Percentiles rank a stretch among this genome's conserved stretches.
Conservation (phyloP, 2,329 filamentous ascomycete species). For the Aspergillus sp. region DNA sequence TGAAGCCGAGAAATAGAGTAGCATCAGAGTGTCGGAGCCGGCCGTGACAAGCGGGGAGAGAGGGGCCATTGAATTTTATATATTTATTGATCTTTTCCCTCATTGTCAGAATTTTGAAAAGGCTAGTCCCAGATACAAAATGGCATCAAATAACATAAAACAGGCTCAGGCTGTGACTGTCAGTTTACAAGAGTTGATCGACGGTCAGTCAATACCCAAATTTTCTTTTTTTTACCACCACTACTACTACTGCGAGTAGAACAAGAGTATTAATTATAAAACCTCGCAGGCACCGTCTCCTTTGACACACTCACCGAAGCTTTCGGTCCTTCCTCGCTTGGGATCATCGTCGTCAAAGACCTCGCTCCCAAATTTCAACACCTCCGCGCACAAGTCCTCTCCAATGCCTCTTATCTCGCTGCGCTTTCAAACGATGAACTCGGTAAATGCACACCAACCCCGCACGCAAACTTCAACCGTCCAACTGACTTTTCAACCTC, state of each 20-base stretch:
- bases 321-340: constrained; percentile 86
- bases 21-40: constrained; percentile 6
- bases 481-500: neutral
- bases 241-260: neutral
- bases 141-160: constrained; percentile 22
- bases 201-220: constrained; percentile 37
- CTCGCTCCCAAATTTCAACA: constrained; percentile 69
- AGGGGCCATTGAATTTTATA: constrained; percentile 1
- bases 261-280: neutral
- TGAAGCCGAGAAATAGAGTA: constrained; percentile 1
- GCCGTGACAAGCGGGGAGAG: constrained; percentile 8
- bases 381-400: constrained; percentile 74
- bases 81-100: neutral
- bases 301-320: constrained; percentile 58
- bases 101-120: neutral
- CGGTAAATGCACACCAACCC: constrained; percentile 48
- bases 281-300: constrained; percentile 37
- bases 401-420: constrained; percentile 85
- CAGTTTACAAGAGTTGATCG: constrained; percentile 48
- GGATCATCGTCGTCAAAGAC: constrained; percentile 90
- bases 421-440: constrained; percentile 72
- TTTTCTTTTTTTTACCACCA: neutral
- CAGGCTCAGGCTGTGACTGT: constrained; percentile 47
- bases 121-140: constrained; percentile 1
- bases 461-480: neutral